Evolutionary conservation across 1,139 yeast species (phyloP), one percentile per base, ranked within the genome.

Genomic region (Waltiozyma solani): DNA sequence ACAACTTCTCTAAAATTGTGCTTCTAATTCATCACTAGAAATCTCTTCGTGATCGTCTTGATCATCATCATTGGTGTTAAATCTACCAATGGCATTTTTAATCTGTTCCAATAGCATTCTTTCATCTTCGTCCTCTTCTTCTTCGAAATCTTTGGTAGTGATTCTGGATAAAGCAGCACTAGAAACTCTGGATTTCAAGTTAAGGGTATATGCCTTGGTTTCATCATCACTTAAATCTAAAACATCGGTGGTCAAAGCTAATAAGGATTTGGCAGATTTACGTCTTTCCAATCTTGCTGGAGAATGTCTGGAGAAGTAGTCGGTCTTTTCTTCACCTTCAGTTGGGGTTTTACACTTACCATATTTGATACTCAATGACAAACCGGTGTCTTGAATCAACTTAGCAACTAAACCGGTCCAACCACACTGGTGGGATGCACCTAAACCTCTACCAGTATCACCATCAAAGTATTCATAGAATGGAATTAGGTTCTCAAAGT

Each of bases 401-500:
- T 91, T 84, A 36, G 96, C 95, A 40, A 87, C 93, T 36, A 89
- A 71, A 0, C 95, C 89, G 1, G 97, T 89, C 97, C 97, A 89
- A 14, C 97, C 97, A 66, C 89, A 81, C 63, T 89, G 97, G 65
- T 91, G 96, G 36, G 91, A 80, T 1, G 96, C 91, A 31, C 97
- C 97, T 44, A 89, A 66, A 7, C 97, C 97, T 52, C 95, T 73
- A 36, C 97, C 97, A 3, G 94, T 82, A 54, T 89, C 97, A 50
- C 95, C 96, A 55, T 89, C 95, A 58, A 89, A 89, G 57, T 83
- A 89, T 63, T 89, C 97, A 57, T 74, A 85, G 59, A 86, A 89
- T 46, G 84, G 79, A 34, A 85, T 72, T 51, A 77, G 74, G 47
- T 87, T 95, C 52, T 73, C 74, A 66, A 86, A 89, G 55, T 76